Percentiles rank a stretch among this genome's conserved stretches.
These are phyloP conservation scores for Kwoniella bestiolae DNA, from an alignment of 768 basidiomycete genomes.

Conservation along the genomic window DNA sequence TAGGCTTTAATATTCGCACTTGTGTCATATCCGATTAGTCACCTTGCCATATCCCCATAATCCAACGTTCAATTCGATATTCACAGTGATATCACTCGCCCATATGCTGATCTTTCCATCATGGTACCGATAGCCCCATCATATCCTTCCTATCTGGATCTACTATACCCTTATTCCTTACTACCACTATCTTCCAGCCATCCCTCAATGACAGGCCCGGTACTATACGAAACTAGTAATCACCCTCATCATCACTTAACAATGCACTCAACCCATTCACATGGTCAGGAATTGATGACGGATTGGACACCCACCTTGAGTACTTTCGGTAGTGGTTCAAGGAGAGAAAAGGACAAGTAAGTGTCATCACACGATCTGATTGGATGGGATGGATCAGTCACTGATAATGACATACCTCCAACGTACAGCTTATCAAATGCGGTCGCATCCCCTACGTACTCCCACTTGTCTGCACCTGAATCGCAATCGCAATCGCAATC, in stretches of 20 bases:
- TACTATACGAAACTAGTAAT: constrained; percentile 30
- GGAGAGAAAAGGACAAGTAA: constrained; percentile 27
- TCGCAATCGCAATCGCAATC: constrained; percentile 13
- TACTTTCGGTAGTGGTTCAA: constrained; percentile 13
- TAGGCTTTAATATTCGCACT: background rate
- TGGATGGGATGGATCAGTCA: too few relatives aligned
- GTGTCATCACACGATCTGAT: too few relatives aligned
- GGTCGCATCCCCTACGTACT: constrained; percentile 35
- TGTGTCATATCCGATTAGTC: background rate
- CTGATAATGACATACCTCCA: background rate
- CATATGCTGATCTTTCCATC: constrained; percentile 5
- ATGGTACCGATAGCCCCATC: constrained; percentile 6
- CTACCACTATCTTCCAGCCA: constrained; percentile 15
- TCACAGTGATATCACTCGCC: background rate
- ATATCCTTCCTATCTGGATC: constrained; percentile 5
- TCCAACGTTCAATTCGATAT: constrained; percentile 4
- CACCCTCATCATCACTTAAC: background rate
- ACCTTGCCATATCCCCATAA: background rate
- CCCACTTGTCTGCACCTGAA: constrained; percentile 30
- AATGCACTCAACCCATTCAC: constrained; percentile 22
- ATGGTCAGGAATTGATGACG: constrained; percentile 37
- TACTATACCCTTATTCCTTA: constrained; percentile 5
- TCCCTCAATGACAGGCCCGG: constrained; percentile 30
- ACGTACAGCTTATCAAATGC: background rate
- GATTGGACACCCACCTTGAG: constrained; percentile 34